Conservation (phyloP, 345 rosid species). For the Brassica rapa region DNA sequence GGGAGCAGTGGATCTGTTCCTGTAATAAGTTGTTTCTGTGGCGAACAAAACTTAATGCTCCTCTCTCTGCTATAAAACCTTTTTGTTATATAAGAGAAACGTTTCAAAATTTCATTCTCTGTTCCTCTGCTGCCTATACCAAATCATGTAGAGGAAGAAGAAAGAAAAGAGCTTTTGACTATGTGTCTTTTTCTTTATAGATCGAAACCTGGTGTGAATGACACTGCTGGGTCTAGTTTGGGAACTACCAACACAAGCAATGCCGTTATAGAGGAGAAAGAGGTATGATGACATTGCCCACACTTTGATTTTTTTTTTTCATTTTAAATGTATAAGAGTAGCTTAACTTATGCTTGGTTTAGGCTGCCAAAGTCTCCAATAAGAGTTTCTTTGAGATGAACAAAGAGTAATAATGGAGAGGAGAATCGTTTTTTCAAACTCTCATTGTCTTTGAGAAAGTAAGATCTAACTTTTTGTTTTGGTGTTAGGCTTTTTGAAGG, state of each 20-base stretch:
- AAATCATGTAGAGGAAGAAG: neutral
- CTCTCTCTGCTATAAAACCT: neutral
- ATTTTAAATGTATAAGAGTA: neutral
- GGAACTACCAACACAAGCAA: constrained; percentile 21
- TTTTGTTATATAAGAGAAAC: neutral
- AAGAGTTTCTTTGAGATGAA: neutral
- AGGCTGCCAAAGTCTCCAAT: neutral
- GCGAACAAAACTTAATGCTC: constrained; percentile 1
- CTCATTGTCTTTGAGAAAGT: neutral
- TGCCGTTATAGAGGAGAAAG: constrained; percentile 31
- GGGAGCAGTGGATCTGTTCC: constrained; percentile 6
- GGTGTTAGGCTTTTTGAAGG: too few relatives aligned
- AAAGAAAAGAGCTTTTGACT: neutral
- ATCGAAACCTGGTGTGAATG: constrained; percentile 36
- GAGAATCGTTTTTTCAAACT: neutral
- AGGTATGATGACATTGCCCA: constrained; percentile 8
- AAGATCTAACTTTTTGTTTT: too few relatives aligned
- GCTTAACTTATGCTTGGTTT: neutral
- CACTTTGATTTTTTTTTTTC: neutral
- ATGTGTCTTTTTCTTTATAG: neutral
- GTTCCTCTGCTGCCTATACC: neutral
- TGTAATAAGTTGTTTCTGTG: constrained; percentile 30
- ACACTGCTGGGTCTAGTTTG: constrained; percentile 29
- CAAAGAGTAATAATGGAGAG: neutral
- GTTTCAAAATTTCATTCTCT: neutral